phyloP scores from a whole-genome alignment of 805 yeast genomes.

The Saccharomycopsis fodiens region DNA sequence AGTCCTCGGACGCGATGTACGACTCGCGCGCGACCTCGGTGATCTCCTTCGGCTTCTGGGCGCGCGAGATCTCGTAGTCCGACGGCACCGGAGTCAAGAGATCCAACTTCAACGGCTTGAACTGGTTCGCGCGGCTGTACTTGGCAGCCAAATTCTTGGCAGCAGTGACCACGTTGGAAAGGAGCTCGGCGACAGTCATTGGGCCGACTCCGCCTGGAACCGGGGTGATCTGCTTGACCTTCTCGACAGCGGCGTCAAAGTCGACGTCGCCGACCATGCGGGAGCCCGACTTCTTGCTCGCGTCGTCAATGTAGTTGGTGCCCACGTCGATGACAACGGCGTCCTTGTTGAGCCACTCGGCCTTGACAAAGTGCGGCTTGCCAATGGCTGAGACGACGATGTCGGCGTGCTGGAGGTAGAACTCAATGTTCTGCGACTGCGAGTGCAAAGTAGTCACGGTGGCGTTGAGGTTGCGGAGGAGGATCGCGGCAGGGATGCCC shows the following conservation, averaged over 20 bases:
- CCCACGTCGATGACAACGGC: slow-evolving; percentile 92
- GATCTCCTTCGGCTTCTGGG: slow-evolving; percentile 81
- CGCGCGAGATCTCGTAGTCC: slow-evolving; percentile 83
- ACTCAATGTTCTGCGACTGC: slow-evolving; percentile 52
- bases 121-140: slow-evolving; percentile 38
- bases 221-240: slow-evolving; percentile 76
- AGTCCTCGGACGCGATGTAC: slow-evolving; percentile 70
- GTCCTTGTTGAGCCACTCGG: slow-evolving; percentile 80
- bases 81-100: slow-evolving; percentile 64
- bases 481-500: slow-evolving; percentile 85
- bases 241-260: slow-evolving; percentile 53
- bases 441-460: slow-evolving; percentile 89
- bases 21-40: slow-evolving; percentile 68
- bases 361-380: slow-evolving; percentile 72
- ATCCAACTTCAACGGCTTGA: slow-evolving; percentile 43
- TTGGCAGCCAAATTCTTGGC: slow-evolving; percentile 45
- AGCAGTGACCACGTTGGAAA: slow-evolving; percentile 73
- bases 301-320: slow-evolving; percentile 79
- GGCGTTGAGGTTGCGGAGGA: slow-evolving; percentile 61
- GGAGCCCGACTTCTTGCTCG: slow-evolving; percentile 65
- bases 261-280: slow-evolving; percentile 95
- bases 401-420: slow-evolving; percentile 62
- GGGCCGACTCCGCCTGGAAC: slow-evolving; percentile 99
- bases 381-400: slow-evolving; percentile 92
- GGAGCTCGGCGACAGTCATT: slow-evolving; percentile 96